Evolutionary conservation across 2,329 filamentous ascomycete species (phyloP), one percentile per base, ranked within the genome.

Genomic region (Trichophyton schoenleinii): DNA sequence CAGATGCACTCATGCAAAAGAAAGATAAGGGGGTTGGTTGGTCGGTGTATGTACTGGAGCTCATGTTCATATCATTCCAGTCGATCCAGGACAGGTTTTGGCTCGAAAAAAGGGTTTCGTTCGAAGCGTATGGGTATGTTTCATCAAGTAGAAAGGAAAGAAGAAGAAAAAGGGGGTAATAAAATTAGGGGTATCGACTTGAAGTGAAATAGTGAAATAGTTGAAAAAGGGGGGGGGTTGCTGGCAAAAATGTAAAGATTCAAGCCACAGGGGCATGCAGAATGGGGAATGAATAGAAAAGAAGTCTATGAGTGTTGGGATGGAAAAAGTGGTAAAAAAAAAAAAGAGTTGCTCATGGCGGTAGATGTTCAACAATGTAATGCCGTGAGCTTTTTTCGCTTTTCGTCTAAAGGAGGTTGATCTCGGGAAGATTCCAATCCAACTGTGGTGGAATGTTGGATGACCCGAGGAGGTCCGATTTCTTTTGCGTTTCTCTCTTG

Each of bases 391-490:
- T 34, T 53, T 15, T 31, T 31, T 31, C 22, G 34, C 34, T 9
- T 38, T 9, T 13, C 34, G 34, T 38, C 22, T 53, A 53, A 34
- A 53, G 22, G 13, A 53, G 49, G 13, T 15, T 7, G 8, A 59
- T 20, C 4, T 59, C 41, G 13, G 57, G 57, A 31, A 48, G 57
- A 34, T 34, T 49, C 57, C 57, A 59, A 48, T 59, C 57, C 3
- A 59, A 22, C 41, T 48, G 38, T 18, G 57, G 57, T 25, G 57
- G 20, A 18, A 41, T 13, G 28, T 48, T 48, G 25, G 57, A 59
- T 8, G 20, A 28, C 11, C 36, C 34, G 18, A 42, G 13, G 1
- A 25, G 22, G 18, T 46, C 42, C 5, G 15, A 4, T 11, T 58
- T 41, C 7, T 41, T 58, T 31, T 22, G 55, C 34, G 20, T 5